Evolutionary conservation across 2,329 filamentous ascomycete genomes (phyloP), one percentile per base, ranked within the genome.

Genomic region (Aureobasidium pullulans): DNA sequence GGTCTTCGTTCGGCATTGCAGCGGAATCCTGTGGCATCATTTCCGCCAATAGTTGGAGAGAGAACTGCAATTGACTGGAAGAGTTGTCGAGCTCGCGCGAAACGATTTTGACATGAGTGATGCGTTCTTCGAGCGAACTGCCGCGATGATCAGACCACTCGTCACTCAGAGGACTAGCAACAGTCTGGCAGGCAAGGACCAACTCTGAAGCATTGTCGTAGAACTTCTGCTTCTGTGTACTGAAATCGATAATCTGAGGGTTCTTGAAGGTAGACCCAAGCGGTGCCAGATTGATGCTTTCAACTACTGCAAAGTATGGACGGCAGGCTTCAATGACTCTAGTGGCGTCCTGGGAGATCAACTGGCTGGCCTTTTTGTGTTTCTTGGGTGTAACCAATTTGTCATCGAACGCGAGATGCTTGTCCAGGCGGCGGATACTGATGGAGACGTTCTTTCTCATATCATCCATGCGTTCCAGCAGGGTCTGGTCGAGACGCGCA

Each of bases 141-240:
- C 91, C 90, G 44, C 91, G 85, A n/a, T 92, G 80, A 70, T 96
- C 91, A 4, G 92, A 85, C 94, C 94, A 99, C 74, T 99, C 94
- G 70, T 99, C 94, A 8, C 88, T 89, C 44, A 99, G 75, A 6
- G 94, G 94, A 8, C 90, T 90, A 6, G 91, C 89, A n/a, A 97
- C 88, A 28, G 89, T 85, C 73, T 99, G 94, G 68, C 92, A 96
- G 61, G 87, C 85, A 52, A 96, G 76, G 4, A 97, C 76, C 31
- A 99, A 81, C 70, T 97, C 94, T 8, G 91, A 92, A 59, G 96
- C 88, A 61, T 91, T 88, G 72, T 97, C 94, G 73, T 97, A 97
- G 16, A 96, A 79, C 66, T 88, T 89, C 72, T 99, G 94, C 74
- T 97, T 97, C 71, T 96, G 90, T 34, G 86, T 83, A 68, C 86